Percentiles rank a stretch among this genome's conserved stretches.
Conservation (phyloP, 345 rosid genomes). For the Gossypium stocksii region DNA sequence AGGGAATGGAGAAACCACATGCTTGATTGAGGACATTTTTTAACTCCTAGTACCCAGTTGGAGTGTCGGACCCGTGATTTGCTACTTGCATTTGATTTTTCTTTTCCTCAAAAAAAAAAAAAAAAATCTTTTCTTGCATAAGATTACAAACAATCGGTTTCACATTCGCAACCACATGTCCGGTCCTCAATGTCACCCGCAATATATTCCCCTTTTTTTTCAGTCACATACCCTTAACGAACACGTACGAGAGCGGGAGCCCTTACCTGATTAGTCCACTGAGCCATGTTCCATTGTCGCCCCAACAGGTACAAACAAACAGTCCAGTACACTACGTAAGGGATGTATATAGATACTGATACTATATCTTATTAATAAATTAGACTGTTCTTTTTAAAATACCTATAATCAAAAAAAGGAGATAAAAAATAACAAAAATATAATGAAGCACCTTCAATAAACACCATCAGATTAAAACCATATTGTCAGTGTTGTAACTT, state of each 20-base stretch:
- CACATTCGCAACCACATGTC: background rate
- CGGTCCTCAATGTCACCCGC: background rate
- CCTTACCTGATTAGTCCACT: background rate
- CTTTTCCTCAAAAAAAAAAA: background rate
- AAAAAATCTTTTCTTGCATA: background rate
- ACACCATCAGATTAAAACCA: too few species aligned
- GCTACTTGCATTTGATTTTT: background rate
- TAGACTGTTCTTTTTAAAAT: too few species aligned
- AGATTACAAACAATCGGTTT: background rate
- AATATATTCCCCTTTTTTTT: background rate
- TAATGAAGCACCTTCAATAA: too few species aligned
- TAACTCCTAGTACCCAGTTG: conserved; percentile 14
- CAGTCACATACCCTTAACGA: background rate
- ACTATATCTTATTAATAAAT: too few species aligned
- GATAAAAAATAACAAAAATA: too few species aligned
- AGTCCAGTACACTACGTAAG: background rate
- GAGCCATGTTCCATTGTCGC: conserved; percentile 4
- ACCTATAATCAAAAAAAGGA: too few species aligned
- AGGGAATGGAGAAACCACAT: background rate
- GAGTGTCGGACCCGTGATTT: conserved; percentile 18
- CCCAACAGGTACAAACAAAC: background rate
- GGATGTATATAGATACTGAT: background rate
- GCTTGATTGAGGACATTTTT: conserved; percentile 2
- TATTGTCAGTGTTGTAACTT: too few species aligned
- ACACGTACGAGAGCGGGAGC: background rate